Base-by-base conservation (phyloP, 2,329 filamentous ascomycete species). In the Penicillium sp. region DNA sequence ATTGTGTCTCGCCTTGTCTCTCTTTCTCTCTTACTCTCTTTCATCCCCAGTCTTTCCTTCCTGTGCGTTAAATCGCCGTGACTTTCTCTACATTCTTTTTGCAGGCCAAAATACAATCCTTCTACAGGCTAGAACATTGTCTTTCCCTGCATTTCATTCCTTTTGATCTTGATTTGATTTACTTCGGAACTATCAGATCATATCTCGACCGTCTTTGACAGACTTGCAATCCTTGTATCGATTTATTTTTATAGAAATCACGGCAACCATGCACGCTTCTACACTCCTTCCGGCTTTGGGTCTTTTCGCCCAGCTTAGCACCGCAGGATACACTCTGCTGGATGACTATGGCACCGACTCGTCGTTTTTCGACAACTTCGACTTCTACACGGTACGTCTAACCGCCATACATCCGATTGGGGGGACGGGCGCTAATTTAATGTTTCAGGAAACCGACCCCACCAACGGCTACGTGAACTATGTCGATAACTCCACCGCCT, bases 381-480 rank as follows among this genome's bases (percentile, higher is more conserved):
- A 71, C 29, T 84, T 85, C 71, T 83, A 74, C 62, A 81, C 78
- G 8, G 75, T 78, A 69, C 49, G 74, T 67, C 24, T n/a, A 11
- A 19, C 19, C 22, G 24, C 27, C 9, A n/a, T n/a, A 37, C 10
- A 31, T 14, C 14, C 19, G 8, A 4, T n/a, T 27, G 13, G 4
- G 29, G 16, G n/a, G 27, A 29, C n/a, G 42, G 56, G 39, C 48
- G 46, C 53, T 57, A 46, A 61, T 29, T 8, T 4, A 8, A 31
- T 29, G 10, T 22, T 39, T 46, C 16, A 79, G 77, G 72, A 57
- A 16, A 21, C 65, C 3, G 91, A 95, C 67, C 90, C 90, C 0
- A 95, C 90, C 2, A 66, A 87, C 60, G 91, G 90, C 31, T 91
- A 87, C 66, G 90, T 95, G 65, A 76, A 84, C 58, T 95, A 92